Evolutionary conservation across 495 filamentous ascomycete genomes (phyloP).

Genomic region (Daldinia vernicosa): DNA sequence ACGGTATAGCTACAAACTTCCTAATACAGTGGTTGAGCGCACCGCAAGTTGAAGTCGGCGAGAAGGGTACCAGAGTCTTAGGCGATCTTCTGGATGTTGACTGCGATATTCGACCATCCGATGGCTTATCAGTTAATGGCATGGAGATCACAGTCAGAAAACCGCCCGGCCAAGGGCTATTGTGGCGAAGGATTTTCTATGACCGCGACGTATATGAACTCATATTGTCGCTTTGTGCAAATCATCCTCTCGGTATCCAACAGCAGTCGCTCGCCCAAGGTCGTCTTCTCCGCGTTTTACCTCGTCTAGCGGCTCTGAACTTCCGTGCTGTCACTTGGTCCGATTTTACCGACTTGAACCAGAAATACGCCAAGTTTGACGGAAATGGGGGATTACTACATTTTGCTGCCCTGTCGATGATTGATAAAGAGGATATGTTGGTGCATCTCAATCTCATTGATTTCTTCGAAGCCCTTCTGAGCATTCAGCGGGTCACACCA

Average conservation of each 20-base stretch:
- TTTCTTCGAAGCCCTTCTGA: slow-evolving; percentile 75
- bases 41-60: slow-evolving; percentile 74
- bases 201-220: slow-evolving; percentile 72
- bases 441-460: slow-evolving; percentile 83
- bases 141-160: slow-evolving; percentile 51
- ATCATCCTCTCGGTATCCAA: slow-evolving; percentile 58
- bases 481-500: slow-evolving; percentile 59
- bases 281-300: slow-evolving; percentile 74
- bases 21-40: slow-evolving; percentile 77
- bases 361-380: slow-evolving; percentile 54
- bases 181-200: slow-evolving; percentile 78
- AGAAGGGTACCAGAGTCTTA: slow-evolving; percentile 71
- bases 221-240: slow-evolving; percentile 69
- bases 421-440: slow-evolving; percentile 75
- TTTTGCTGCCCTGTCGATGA: slow-evolving; percentile 78
- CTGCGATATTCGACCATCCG: slow-evolving; percentile 60
- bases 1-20: slow-evolving; percentile 67
- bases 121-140: slow-evolving; percentile 42
- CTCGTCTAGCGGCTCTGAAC: slow-evolving; percentile 70
- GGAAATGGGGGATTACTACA: slow-evolving; percentile 69
- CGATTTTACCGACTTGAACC: slow-evolving; percentile 68
- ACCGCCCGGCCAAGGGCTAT: slow-evolving; percentile 66
- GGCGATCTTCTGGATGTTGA: slow-evolving; percentile 76
- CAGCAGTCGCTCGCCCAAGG: slow-evolving; percentile 83
- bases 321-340: slow-evolving; percentile 68